A percentile compares a stretch with the other conserved stretches of the same genome.
Conservation (phyloP, 345 rosid species). For the Eucalyptus grandis region DNA sequence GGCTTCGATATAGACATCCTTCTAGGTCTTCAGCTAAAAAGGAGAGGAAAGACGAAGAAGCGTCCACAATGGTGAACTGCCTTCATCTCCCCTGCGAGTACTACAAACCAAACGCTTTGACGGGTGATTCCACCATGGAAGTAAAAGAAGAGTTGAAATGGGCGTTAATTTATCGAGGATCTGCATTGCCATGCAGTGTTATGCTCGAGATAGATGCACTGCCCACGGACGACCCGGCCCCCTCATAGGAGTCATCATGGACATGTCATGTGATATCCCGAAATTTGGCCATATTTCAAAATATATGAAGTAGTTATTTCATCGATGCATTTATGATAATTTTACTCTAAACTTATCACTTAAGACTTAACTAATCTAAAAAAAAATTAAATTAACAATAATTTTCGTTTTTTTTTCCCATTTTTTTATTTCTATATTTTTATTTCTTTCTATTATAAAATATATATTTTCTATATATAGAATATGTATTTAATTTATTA, state of each 20-base stretch:
- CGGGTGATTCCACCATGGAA: not conserved
- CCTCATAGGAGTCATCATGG: not conserved
- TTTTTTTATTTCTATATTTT: no score
- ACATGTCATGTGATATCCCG: not conserved
- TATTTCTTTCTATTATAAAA: no score
- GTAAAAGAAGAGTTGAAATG: not conserved
- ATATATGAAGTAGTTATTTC: no score
- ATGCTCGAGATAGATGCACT: not conserved
- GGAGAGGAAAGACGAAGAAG: not conserved
- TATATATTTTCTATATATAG: no score
- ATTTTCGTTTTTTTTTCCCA: no score
- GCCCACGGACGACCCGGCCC: not conserved
- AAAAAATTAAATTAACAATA: no score
- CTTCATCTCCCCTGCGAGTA: not conserved
- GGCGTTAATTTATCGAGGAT: not conserved
- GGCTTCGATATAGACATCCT: not conserved
- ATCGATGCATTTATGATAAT: no score
- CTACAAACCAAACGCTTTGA: not conserved
- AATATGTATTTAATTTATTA: no score
- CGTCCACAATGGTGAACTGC: not conserved
- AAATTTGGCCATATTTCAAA: no score
- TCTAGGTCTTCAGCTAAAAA: not conserved
- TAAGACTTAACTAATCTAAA: no score
- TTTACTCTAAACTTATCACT: no score
- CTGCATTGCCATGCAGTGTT: not conserved